These are phyloP conservation scores for Nicotiana sylvestris DNA, from an alignment of 257 asterid genomes.

Conservation along the genomic window DNA sequence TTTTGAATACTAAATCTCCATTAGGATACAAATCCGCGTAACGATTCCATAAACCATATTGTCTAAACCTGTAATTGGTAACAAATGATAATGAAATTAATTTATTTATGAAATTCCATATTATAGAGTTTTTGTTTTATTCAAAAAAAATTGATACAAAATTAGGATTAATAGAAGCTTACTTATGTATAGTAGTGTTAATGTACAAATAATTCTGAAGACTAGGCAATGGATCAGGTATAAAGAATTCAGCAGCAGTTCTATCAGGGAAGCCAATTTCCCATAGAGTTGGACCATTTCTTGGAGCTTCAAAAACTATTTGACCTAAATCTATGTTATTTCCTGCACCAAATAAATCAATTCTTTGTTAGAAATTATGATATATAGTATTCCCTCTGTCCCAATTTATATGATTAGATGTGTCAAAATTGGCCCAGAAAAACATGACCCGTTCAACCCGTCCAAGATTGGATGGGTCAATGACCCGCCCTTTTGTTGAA, in stretches of 20 bases:
- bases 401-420: too few relatives aligned
- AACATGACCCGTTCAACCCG: too few relatives aligned
- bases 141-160: not conserved
- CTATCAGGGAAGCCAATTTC: slow-evolving; percentile 43
- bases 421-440: too few relatives aligned
- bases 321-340: slow-evolving; percentile 10
- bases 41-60: slow-evolving; percentile 38
- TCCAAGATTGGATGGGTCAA: too few relatives aligned
- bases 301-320: slow-evolving; percentile 26
- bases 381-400: too few relatives aligned
- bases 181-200: slow-evolving; percentile 16
- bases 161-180: not conserved
- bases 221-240: slow-evolving; percentile 27
- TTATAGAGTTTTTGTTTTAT: not conserved
- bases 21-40: slow-evolving; percentile 33
- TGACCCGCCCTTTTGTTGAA: too few relatives aligned
- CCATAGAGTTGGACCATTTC: slow-evolving; percentile 37
- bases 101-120: not conserved
- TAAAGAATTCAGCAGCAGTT: slow-evolving; percentile 27
- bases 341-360: slow-evolving; percentile 10
- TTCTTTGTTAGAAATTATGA: not conserved
- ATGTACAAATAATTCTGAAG: slow-evolving; percentile 13
- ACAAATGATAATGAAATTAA: not conserved
- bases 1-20: slow-evolving; percentile 22
- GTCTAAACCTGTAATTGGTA: slow-evolving; percentile 18